Evolutionary conservation across 179 eudicot genomes (phyloP).

Genomic region (Pouteria campechiana): DNA sequence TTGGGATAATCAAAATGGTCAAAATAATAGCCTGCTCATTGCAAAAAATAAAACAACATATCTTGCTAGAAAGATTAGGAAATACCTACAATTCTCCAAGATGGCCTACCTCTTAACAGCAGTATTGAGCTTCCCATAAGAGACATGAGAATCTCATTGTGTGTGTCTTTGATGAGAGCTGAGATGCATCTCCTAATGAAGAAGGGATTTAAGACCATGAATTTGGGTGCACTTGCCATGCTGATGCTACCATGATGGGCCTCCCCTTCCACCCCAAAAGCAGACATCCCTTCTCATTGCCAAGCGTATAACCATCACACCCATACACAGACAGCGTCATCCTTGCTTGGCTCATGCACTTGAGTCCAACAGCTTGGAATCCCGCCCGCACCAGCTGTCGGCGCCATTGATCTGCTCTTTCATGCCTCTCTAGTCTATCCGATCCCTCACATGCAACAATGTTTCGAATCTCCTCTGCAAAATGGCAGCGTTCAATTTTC

Average conservation of each 20-base stretch:
- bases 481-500: constrained; percentile 20
- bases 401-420: constrained; percentile 35
- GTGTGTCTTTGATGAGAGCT: too few species aligned
- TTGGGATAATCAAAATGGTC: too few species aligned
- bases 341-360: constrained; percentile 14
- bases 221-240: constrained; percentile 30
- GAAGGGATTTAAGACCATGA: too few species aligned
- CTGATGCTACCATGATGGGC: constrained; percentile 36
- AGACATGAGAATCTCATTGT: too few species aligned
- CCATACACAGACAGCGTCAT: constrained; percentile 15
- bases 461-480: constrained; percentile 25
- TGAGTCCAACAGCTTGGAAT: constrained; percentile 19
- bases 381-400: constrained; percentile 30
- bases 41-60: too few species aligned
- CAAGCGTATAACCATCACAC: constrained; percentile 26
- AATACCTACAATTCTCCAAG: too few species aligned
- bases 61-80: too few species aligned
- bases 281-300: constrained; percentile 24
- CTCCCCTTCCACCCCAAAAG: constrained; percentile 39
- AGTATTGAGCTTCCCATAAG: too few species aligned
- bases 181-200: too few species aligned
- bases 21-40: too few species aligned
- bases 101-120: too few species aligned
- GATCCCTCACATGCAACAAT: constrained; percentile 29
- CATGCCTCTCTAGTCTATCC: constrained; percentile 30